Evolutionary conservation across 768 basidiomycete genomes (phyloP).

Genomic region (Phaffia australis): DNA sequence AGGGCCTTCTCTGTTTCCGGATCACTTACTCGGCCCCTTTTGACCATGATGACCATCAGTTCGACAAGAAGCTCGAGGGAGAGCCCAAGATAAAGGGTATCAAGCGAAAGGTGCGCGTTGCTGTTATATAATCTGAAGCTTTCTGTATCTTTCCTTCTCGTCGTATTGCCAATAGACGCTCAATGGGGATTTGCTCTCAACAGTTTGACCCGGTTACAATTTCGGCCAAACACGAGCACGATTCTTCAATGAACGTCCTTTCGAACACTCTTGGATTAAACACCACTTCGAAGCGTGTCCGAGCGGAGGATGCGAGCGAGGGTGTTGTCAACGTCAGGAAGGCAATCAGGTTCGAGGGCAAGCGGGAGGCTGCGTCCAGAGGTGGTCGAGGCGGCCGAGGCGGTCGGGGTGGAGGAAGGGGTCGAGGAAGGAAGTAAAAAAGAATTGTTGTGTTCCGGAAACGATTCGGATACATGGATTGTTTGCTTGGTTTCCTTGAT

Average conservation of each 20-base stretch:
- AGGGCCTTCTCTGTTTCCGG: constrained; percentile 6
- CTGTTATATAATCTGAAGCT: not conserved
- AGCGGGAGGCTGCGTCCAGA: constrained; percentile 55
- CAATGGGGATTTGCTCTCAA: not conserved
- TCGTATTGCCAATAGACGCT: not conserved
- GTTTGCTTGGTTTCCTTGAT: too few relatives aligned
- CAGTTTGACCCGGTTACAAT: constrained; percentile 79
- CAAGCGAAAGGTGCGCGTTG: constrained; percentile 72
- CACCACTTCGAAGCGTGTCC: constrained; percentile 54
- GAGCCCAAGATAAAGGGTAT: constrained; percentile 75
- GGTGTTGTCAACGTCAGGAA: constrained; percentile 71
- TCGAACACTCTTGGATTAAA: constrained; percentile 55
- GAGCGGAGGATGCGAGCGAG: constrained; percentile 39
- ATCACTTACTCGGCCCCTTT: too few relatives aligned
- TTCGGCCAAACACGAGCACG: constrained; percentile 56
- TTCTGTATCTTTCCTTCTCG: too few relatives aligned
- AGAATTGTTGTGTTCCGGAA: not conserved
- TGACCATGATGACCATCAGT: constrained; percentile 34
- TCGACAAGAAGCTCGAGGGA: constrained; percentile 79
- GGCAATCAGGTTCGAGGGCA: constrained; percentile 66
- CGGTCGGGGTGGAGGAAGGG: constrained; percentile 26
- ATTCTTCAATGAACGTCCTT: constrained; percentile 61
- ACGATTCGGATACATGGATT: too few relatives aligned
- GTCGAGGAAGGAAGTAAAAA: constrained; percentile 16
- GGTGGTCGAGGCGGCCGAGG: constrained; percentile 40